A percentile compares a stretch with the other conserved stretches of the same genome.
These are phyloP conservation scores for Oryza glaberrima DNA, from an alignment of 176 grass and related monocot genomes.

Conservation along the genomic window DNA sequence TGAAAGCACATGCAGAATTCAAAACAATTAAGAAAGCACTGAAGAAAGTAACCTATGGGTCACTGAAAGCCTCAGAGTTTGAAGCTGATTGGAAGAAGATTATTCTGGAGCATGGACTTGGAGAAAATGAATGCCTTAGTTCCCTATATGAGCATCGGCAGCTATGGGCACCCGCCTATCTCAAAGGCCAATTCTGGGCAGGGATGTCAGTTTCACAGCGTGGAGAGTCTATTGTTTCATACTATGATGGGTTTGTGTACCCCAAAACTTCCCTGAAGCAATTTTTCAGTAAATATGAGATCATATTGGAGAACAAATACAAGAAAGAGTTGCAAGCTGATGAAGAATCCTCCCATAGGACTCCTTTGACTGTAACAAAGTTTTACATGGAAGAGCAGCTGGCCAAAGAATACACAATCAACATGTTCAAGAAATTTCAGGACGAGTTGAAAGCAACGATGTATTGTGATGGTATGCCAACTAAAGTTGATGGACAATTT, in stretches of 20 bases:
- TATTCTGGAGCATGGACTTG: constrained; percentile 68
- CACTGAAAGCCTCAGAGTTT: constrained; percentile 70
- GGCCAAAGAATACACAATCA: constrained; percentile 85
- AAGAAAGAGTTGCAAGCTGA: constrained; percentile 90
- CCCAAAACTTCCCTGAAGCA: constrained; percentile 94
- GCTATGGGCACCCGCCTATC: constrained; percentile 78
- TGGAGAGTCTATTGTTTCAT: constrained; percentile 60
- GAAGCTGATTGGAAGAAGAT: constrained; percentile 77
- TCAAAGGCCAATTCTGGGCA: constrained; percentile 90
- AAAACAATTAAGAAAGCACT: constrained; percentile 81
- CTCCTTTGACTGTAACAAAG: constrained; percentile 85
- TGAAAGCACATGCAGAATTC: constrained; percentile 73
- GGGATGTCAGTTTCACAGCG: constrained; percentile 79
- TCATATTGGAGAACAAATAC: constrained; percentile 83
- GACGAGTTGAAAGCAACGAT: constrained; percentile 96
- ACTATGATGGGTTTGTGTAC: constrained; percentile 94
- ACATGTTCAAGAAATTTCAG: constrained; percentile 95
- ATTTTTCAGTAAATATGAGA: constrained; percentile 92
- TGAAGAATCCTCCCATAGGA: constrained; percentile 83
- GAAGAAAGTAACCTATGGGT: constrained; percentile 74
- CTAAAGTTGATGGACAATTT: constrained; percentile 57
- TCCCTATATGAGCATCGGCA: constrained; percentile 76
- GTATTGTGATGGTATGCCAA: constrained; percentile 88
- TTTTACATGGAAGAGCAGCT: constrained; percentile 98
- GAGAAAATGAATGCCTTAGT: constrained; percentile 84